Conservation (phyloP, 2,329 filamentous ascomycete genomes). For the Rhynchosporium secalis region DNA sequence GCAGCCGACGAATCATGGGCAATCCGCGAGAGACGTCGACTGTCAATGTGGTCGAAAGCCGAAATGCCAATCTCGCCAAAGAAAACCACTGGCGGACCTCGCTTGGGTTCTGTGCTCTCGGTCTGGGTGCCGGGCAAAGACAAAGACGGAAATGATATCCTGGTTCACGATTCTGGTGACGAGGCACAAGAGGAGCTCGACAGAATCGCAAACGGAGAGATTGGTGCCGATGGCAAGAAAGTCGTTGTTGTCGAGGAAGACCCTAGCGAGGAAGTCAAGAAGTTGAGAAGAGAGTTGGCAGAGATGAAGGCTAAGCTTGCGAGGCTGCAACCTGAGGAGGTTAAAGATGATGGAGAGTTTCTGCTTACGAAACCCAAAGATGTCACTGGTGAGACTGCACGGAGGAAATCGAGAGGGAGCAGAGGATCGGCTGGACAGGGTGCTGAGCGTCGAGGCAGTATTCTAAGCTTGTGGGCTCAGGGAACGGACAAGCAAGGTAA, state of each 20-base stretch:
- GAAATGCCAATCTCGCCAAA: slow-evolving; percentile 16
- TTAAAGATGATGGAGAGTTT: slow-evolving; percentile 5
- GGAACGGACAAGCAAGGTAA: slow-evolving; percentile 25
- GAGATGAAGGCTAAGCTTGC: slow-evolving; percentile 11
- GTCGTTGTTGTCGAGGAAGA: slow-evolving; percentile 1
- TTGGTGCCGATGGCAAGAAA: background rate
- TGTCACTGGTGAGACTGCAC: background rate
- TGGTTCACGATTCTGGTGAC: slow-evolving; percentile 21
- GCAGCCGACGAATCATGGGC: slow-evolving; percentile 29
- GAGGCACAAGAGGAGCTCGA: slow-evolving; percentile 14
- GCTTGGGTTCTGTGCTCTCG: slow-evolving; percentile 22
- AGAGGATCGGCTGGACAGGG: background rate
- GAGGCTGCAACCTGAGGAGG: slow-evolving; percentile 14
- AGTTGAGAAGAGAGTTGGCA: background rate
- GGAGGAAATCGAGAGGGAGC: slow-evolving; percentile 8
- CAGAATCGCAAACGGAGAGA: background rate
- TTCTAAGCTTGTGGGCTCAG: slow-evolving; percentile 26
- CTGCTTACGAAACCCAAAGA: background rate
- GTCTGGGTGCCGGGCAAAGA: slow-evolving; percentile 26
- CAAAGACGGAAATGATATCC: slow-evolving; percentile 23
- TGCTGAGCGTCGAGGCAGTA: slow-evolving; percentile 24
- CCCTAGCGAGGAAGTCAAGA: slow-evolving; percentile 8
- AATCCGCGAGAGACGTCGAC: slow-evolving; percentile 25
- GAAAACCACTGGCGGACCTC: background rate
- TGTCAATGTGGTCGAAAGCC: slow-evolving; percentile 23